Evolutionary conservation across 2,329 filamentous ascomycete species (phyloP), one percentile per base, ranked within the genome.

Genomic region (Myriosclerotinia curreyana): DNA sequence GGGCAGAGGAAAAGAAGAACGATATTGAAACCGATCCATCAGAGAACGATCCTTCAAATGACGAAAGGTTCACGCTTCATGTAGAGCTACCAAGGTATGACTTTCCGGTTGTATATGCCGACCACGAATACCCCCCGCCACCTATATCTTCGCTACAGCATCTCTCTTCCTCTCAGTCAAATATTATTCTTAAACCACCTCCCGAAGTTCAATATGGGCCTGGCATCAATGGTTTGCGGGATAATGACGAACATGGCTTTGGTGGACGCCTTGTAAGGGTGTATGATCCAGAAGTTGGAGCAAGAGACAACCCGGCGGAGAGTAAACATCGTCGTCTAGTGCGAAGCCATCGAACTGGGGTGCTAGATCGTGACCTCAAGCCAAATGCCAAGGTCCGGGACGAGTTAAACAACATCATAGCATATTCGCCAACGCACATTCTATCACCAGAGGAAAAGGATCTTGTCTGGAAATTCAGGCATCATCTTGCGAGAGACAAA

Each of bases 301-400:
- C 92, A 46, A 86, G 85, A 65, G 93, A 96, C 69, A 99, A 99
- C 73, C 95, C 94, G 1, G 93, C 92, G 14, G 95, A 99, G 76
- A 91, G 89, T 73, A 99, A 99, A 76, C 95, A 99, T 76, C 86
- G 95, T 68, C 85, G 93, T 67, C 82, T 99, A 31, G 93, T 98
- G 70, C 87, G 95, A 75, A 96, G 92, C 75, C 86, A 88, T 71
- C 86, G 96, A 38, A 96, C 96, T 69, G 92, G 92, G n/a, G 91
- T 95, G 54, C 81, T 98, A 68, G 96, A 99, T 76, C 90, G 95
- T 69, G 95, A 99, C 74, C 80, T 97, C 67, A 97, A 96, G 74
- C 95, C 95, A 0, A 98, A 99, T 71, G 91, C 95, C 38, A 96
- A 96, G 77, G 92, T 96, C 64, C 86, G 95, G 65, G 95, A 99